Evolutionary conservation across 305 asterid species (phyloP), one percentile per base, ranked within the genome.

Genomic region (Plantago lanceolata): DNA sequence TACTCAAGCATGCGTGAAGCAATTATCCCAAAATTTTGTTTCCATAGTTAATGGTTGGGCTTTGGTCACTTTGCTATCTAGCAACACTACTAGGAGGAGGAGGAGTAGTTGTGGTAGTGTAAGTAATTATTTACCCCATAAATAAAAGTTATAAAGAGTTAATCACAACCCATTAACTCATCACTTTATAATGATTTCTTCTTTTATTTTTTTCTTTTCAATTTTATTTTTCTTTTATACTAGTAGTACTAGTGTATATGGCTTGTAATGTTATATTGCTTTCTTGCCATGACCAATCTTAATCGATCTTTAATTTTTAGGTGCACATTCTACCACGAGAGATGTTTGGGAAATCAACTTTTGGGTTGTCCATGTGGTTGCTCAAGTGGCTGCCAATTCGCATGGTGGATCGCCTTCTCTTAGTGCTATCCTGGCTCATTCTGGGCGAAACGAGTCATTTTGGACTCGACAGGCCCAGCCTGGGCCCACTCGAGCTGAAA

Each of bases 251-350:
- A n/a, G n/a, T n/a, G n/a, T n/a, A 33, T 33, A 33, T 33, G 40
- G n/a, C 11, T 43, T 47, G 15, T 48, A 54, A 13, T 5, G 6
- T 56, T 43, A 6, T 14, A 28, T 19, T 58, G 21, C 33, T 67
- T 50, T 56, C 45, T 35, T 43, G 21, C 18, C 13, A 45, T 54
- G 3, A 24, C 53, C 12, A 48, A 57, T 63, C 52, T 49, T 68
- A 11, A 71, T 58, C 37, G 48, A 45, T 51, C 17, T 53, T 53
- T 55, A 26, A 55, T 63, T 59, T 19, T 29, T 72, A 89, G 97
- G 94, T 93, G 68, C 98, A 93, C 82, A 83, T 93, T 72, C 84
- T 93, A 74, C 98, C 98, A 68, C 78, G 72, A 72, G 86, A 89
- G 71, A 84, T 93, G 86, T 79, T 93, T 59, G 98, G 98, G 52